Evolutionary conservation across 805 yeast species (phyloP).

Genomic region (Komagataella ulmi): DNA sequence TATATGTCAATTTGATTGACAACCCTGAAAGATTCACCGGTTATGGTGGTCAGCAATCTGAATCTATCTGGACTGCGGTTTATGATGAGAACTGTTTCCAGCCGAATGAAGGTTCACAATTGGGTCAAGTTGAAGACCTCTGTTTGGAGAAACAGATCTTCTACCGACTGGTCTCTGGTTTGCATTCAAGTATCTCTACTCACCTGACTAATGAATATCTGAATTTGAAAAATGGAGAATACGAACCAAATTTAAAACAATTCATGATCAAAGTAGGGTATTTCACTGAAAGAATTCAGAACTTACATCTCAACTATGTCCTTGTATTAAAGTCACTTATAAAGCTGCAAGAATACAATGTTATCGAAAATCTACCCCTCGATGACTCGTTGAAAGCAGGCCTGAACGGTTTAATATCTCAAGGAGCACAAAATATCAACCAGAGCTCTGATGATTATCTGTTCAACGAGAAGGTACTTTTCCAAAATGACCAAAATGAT

Average conservation of each 20-base stretch:
- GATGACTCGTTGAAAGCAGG: conserved; percentile 16
- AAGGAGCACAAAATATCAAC: conserved; percentile 9
- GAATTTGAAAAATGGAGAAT: conserved; percentile 54
- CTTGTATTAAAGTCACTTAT: conserved; percentile 70
- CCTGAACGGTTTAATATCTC: conserved; percentile 18
- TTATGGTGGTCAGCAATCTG: conserved; percentile 84
- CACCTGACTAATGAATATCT: conserved; percentile 80
- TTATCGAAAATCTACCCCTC: conserved; percentile 12
- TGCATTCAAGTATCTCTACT: conserved; percentile 92
- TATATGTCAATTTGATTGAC: conserved; percentile 70
- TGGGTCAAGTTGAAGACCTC: conserved; percentile 19
- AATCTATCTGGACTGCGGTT: conserved; percentile 86
- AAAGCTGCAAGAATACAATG: conserved; percentile 27
- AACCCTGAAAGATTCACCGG: conserved; percentile 97
- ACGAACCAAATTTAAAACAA: conserved; percentile 71
- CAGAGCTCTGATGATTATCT: conserved; percentile 10
- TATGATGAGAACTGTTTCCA: conserved; percentile 82
- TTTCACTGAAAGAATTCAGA: conserved; percentile 78
- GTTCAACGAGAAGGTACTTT: conserved; percentile 31
- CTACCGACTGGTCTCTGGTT: conserved; percentile 76
- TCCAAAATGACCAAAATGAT: conserved; percentile 31
- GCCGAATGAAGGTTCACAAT: conserved; percentile 7
- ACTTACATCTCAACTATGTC: conserved; percentile 87
- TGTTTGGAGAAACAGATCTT: conserved; percentile 85
- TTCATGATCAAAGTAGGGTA: conserved; percentile 87